These are phyloP conservation scores for Ceratobasidium sp. DNA, from an alignment of 1,284 basidiomycete species.

Conservation along the genomic window DNA sequence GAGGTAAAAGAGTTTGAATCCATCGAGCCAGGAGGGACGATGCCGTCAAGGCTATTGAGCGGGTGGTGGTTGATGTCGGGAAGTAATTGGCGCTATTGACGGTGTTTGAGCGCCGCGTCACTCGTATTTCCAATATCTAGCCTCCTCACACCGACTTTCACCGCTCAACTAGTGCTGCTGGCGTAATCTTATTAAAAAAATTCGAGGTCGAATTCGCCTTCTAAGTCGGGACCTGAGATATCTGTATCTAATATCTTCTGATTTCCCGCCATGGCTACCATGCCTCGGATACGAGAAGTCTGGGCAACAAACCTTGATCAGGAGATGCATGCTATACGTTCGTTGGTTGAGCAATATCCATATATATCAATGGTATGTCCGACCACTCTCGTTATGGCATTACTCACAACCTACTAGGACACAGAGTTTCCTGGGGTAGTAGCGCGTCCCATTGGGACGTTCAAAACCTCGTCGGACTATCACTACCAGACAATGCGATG, in stretches of 20 bases:
- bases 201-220: neutral
- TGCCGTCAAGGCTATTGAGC: too few relatives aligned
- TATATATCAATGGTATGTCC: slow-evolving; percentile 92
- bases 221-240: too few relatives aligned
- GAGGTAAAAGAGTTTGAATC: too few relatives aligned
- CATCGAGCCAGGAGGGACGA: too few relatives aligned
- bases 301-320: slow-evolving; percentile 93
- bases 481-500: slow-evolving; percentile 99
- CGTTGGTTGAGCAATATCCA: slow-evolving; percentile 88
- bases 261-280: slow-evolving; percentile 4
- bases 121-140: slow-evolving; percentile 10
- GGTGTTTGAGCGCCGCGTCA: slow-evolving; percentile 9
- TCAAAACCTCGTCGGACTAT: slow-evolving; percentile 97
- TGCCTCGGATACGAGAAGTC: slow-evolving; percentile 76
- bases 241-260: slow-evolving; percentile 41
- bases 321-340: slow-evolving; percentile 89
- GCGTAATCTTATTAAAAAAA: neutral
- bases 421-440: slow-evolving; percentile 99
- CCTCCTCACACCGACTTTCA: neutral
- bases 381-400: slow-evolving; percentile 29
- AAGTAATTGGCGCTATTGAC: neutral
- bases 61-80: neutral
- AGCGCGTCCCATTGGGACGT: slow-evolving; percentile 93
- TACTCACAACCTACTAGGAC: slow-evolving; percentile 64
- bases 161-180: neutral